Evolutionary conservation across 148 eudicot genomes (phyloP), one percentile per base, ranked within the genome.

Genomic region (Vaccinium myrtillus): DNA sequence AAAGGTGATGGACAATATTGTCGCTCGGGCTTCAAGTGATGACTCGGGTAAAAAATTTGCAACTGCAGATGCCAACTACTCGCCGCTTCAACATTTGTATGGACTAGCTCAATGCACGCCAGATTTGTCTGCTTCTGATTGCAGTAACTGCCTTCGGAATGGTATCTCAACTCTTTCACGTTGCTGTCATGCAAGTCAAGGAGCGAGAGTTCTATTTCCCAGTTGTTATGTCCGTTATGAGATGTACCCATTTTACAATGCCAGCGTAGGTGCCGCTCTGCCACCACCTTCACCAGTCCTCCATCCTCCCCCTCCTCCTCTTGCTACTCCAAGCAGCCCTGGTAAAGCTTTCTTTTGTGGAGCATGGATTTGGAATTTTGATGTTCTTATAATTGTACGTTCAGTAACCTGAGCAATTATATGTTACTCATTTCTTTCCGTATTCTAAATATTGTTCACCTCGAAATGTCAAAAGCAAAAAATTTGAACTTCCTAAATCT

Each of bases 51-150:
- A 12, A 36, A 81, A 65, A 78, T 88, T 53, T 61, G 90, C 90
- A 6, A 48, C 87, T 2, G 84, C 56, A 43, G 54, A 85, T 59
- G 83, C 49, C 15, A 73, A 77, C 58, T 67, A 83, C 54, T 69
- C 81, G 13, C 8, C 48, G 16, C 74, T 78, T 63, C 27, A 54
- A 16, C 76, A 75, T 1, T 0, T 92, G 23, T 87, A 82, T 67
- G 86, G 78, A 7, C 61, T 86, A 48, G 90, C 78, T 6, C 89
- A 88, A 82, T 91, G 93, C 77, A 89, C 87, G 7, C 91, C 86
- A 2, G 90, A 91, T 55, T 56, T 91, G 30, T 71, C 87, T 0
- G 13, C 32, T 21, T 36, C 39, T 1, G 86, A 81, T 2, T 91
- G 93, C 51, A 32, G 12, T 19, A 0, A 3, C 2, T 91, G 92